These are phyloP conservation scores for Chlamydomonas sp. DNA, from an alignment of 139 green algal species.

Conservation along the genomic window DNA sequence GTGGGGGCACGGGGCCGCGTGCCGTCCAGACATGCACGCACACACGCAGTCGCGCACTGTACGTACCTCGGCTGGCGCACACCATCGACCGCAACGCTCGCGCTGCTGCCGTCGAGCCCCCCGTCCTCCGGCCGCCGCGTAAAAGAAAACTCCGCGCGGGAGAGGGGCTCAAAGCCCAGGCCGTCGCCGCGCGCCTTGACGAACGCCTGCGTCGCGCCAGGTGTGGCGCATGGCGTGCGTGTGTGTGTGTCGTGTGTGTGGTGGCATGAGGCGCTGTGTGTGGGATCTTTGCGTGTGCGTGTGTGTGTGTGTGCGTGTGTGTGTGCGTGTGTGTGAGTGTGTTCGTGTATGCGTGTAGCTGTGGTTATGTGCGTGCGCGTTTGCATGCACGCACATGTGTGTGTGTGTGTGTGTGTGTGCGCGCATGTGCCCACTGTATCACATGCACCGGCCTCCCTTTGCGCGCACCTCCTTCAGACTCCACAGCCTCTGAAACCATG, in stretches of 20 bases:
- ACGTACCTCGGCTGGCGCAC: not conserved
- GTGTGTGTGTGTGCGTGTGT: not conserved
- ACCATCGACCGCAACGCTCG: not conserved
- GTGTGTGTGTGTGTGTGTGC: not conserved
- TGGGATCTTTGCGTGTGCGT: not conserved
- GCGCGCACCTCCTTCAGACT: slow-evolving; percentile 35
- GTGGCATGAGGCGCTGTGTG: not conserved
- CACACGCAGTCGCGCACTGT: not conserved
- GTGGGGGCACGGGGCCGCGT: not conserved
- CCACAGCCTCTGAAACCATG: slow-evolving; percentile 27
- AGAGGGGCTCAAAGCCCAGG: slow-evolving; percentile 33
- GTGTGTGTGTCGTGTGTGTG: not conserved
- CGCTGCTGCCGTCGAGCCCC: not conserved
- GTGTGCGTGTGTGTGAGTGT: not conserved
- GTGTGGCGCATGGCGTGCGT: not conserved
- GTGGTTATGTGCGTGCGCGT: not conserved
- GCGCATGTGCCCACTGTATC: not conserved
- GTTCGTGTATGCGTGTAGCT: not conserved
- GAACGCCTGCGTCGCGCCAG: slow-evolving; percentile 21
- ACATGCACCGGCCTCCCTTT: not conserved
- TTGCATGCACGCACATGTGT: not conserved
- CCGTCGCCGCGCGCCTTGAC: slow-evolving; percentile 39
- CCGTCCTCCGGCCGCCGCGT: too few species aligned
- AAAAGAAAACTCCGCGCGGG: slow-evolving; percentile 25
- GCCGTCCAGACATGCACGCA: not conserved